Evolutionary conservation across 495 filamentous ascomycete genomes (phyloP), one percentile per base, ranked within the genome.

Genomic region (Aspergillus nanangensis): DNA sequence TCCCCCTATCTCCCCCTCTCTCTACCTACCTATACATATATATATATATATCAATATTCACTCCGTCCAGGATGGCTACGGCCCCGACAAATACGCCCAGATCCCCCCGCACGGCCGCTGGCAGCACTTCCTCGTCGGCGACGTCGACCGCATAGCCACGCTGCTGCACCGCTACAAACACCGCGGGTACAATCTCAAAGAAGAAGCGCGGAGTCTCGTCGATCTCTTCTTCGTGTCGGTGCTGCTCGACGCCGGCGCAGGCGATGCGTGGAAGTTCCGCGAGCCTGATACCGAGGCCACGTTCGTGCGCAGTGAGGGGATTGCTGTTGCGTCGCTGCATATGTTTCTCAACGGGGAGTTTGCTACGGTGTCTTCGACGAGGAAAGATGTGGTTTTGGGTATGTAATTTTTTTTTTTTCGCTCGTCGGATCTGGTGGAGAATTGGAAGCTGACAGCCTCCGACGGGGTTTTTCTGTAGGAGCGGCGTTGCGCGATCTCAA

Each of bases 221-320:
- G 90, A 95, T 57, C 74, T 95, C 13, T 94, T 94, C 68, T 72
- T 94, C 35, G 84, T 94, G 45, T 91, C 89, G 14, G 90, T 95
- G 13, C 71, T 95, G 38, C 79, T 95, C 2, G 90, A 95, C 63
- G 90, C 90, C 3, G 90, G 90, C 5, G 88, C 90, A 1, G 90
- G 90, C 18, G 86, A 83, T 9, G 66, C 71, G 18, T 95, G 90
- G 90, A 61, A 62, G 3, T 82, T 76, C 48, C 67, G 62, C 1
- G 78, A 78, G 53, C 75, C 76, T 5, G 67, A 64, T 24, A 74
- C 69, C 7, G 75, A 67, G 18, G 56, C 63, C 32, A 45, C 64
- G 0, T 77, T 75, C 39, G 67, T 60, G 4, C 62, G 78, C 11
- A 80, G 77, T 48, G 78, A 82, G 45, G 78, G 78, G 10, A 77